phyloP scores from a whole-genome alignment of 441 rosid species.

The Populus hybrid region DNA sequence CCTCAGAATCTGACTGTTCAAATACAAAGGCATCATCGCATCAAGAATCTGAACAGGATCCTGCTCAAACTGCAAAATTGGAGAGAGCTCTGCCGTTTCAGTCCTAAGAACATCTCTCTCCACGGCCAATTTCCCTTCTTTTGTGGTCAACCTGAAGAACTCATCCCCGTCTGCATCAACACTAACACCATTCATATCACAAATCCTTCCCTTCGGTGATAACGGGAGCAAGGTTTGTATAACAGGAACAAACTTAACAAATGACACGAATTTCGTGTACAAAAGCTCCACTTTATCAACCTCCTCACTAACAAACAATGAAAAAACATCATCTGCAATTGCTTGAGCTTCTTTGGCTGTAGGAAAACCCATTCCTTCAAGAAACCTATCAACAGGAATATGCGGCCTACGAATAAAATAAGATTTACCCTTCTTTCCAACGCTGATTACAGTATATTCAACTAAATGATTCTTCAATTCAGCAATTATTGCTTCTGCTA shows the following conservation, averaged over 20 bases:
- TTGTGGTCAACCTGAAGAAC: slow-evolving; percentile 64
- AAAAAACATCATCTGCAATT: slow-evolving; percentile 74
- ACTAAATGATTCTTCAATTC: slow-evolving; percentile 57
- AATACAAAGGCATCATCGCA: slow-evolving; percentile 76
- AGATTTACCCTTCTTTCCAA: slow-evolving; percentile 74
- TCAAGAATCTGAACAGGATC: slow-evolving; percentile 88
- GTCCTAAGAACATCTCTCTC: slow-evolving; percentile 54
- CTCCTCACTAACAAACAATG: slow-evolving; percentile 68
- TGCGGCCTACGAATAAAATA: slow-evolving; percentile 65
- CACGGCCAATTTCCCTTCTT: slow-evolving; percentile 64
- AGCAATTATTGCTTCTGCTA: slow-evolving; percentile 56
- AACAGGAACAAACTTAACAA: slow-evolving; percentile 66
- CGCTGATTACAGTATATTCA: slow-evolving; percentile 58
- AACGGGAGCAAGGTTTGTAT: slow-evolving; percentile 70
- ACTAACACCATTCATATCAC: slow-evolving; percentile 61
- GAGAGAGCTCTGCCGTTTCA: slow-evolving; percentile 35
- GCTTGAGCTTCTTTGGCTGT: slow-evolving; percentile 85
- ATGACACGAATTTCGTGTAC: slow-evolving; percentile 74
- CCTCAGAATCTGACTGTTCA: slow-evolving; percentile 83
- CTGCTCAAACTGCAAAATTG: slow-evolving; percentile 76
- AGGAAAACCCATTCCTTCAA: slow-evolving; percentile 54
- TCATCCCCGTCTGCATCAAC: slow-evolving; percentile 83
- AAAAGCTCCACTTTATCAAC: slow-evolving; percentile 87
- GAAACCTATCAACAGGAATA: slow-evolving; percentile 56
- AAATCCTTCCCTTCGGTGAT: slow-evolving; percentile 64